A percentile compares a stretch with the other conserved stretches of the same genome.
Conservation (phyloP, 768 basidiomycete species). For the Amyloporia xantha region DNA sequence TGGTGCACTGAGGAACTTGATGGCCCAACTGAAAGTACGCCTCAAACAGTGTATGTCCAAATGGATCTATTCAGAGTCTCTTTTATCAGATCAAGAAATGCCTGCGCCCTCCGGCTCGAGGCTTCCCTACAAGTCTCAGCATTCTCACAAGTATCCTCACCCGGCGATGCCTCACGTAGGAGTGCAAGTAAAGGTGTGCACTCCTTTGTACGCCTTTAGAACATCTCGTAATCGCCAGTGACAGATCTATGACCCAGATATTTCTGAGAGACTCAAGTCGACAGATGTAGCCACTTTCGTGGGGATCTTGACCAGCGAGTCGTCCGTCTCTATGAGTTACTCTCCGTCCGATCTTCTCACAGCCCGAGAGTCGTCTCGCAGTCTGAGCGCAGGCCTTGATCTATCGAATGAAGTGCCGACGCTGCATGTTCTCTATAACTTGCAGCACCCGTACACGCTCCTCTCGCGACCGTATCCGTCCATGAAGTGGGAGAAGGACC, state of each 20-base stretch:
- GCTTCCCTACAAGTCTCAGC: conserved; percentile 17
- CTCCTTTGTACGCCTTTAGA: not conserved
- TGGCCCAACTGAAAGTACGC: conserved; percentile 17
- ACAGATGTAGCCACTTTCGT: conserved; percentile 65
- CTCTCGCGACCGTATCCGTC: conserved; percentile 34
- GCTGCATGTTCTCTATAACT: conserved; percentile 60
- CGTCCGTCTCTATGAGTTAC: conserved; percentile 34
- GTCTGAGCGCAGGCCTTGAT: conserved; percentile 28
- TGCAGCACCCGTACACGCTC: conserved; percentile 33
- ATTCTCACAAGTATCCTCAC: conserved; percentile 61
- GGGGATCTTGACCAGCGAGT: conserved; percentile 63
- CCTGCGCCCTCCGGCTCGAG: not conserved
- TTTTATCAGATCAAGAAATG: not conserved
- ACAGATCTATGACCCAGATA: conserved; percentile 56
- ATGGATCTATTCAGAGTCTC: not conserved
- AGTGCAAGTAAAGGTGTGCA: conserved; percentile 59
- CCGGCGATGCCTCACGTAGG: conserved; percentile 53
- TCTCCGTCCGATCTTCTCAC: not conserved
- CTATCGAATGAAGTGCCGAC: conserved; percentile 45
- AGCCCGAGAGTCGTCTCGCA: conserved; percentile 17
- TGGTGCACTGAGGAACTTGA: conserved; percentile 43
- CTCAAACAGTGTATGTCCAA: not conserved
- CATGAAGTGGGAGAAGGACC: conserved; percentile 5
- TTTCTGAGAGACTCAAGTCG: conserved; percentile 42
- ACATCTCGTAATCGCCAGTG: not conserved